Percentiles rank a stretch among this genome's conserved stretches.
These are phyloP conservation scores for Przewalskia tangutica DNA, from an alignment of 257 asterid genomes.

Conservation along the genomic window DNA sequence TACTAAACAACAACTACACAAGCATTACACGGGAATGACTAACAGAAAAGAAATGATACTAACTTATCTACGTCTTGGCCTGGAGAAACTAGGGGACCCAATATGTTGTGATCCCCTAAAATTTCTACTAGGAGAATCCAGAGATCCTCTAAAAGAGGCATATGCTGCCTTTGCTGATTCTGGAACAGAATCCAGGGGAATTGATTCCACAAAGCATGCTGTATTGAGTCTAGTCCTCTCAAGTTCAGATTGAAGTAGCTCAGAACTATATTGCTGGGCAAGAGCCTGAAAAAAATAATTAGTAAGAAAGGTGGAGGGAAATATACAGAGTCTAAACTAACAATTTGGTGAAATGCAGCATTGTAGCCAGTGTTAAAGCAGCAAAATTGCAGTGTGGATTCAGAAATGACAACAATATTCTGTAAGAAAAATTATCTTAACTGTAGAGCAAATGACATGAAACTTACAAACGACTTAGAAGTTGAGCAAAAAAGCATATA, in stretches of 20 bases:
- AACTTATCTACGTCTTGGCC: conserved; percentile 74
- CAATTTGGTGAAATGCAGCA: neutral
- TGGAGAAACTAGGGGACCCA: conserved; percentile 75
- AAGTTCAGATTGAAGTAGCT: conserved; percentile 80
- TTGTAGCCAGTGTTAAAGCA: neutral
- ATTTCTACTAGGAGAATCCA: conserved; percentile 46
- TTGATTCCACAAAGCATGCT: conserved; percentile 86
- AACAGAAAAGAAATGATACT: neutral
- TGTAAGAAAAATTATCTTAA: neutral
- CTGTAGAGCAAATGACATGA: neutral
- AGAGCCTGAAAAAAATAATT: conserved; percentile 31
- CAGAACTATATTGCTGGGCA: conserved; percentile 89
- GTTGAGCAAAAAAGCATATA: neutral
- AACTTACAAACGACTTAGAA: neutral
- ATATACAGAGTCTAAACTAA: neutral
- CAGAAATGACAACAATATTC: neutral
- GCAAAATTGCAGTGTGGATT: neutral
- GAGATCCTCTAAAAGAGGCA: conserved; percentile 62
- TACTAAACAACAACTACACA: conserved; percentile 1
- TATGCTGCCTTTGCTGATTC: conserved; percentile 93
- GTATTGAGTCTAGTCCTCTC: conserved; percentile 91
- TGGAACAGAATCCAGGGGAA: conserved; percentile 67
- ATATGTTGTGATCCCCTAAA: conserved; percentile 44
- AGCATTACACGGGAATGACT: neutral
- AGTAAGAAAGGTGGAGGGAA: neutral